phyloP scores from a whole-genome alignment of 345 rosid genomes.

The Iberis pinnata region DNA sequence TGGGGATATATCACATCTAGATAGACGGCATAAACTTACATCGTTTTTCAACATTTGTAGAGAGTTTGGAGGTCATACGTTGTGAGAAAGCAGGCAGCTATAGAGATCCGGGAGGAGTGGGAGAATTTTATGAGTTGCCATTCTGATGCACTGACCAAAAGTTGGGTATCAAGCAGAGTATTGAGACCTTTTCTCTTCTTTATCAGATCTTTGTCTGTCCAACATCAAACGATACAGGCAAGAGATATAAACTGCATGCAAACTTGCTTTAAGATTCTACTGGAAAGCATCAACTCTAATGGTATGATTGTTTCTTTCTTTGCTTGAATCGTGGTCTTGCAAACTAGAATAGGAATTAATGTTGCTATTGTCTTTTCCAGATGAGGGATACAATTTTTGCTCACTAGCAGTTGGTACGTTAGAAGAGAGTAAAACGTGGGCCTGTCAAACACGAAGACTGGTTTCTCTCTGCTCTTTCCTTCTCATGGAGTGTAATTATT shows the following conservation, averaged over 20 bases:
- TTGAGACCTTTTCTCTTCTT: constrained; percentile 76
- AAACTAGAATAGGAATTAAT: neutral
- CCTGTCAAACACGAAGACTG: constrained; percentile 56
- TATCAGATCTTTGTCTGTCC: constrained; percentile 39
- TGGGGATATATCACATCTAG: neutral
- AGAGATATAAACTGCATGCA: constrained; percentile 50
- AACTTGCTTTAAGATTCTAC: constrained; percentile 57
- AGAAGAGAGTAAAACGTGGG: constrained; percentile 70
- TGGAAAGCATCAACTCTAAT: constrained; percentile 67
- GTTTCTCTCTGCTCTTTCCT: constrained; percentile 58
- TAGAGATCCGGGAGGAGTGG: constrained; percentile 64
- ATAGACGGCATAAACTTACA: neutral
- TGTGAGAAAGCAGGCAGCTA: constrained; percentile 50
- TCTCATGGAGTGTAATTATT: constrained; percentile 45
- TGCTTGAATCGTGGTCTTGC: neutral
- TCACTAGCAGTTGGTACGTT: constrained; percentile 46
- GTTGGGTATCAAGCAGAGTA: constrained; percentile 57
- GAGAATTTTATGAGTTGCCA: constrained; percentile 35
- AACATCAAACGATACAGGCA: constrained; percentile 34
- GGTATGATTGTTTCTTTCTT: constrained; percentile 39
- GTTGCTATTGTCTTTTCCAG: constrained; percentile 35
- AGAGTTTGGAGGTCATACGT: constrained; percentile 70
- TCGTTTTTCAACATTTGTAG: constrained; percentile 32
- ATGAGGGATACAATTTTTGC: constrained; percentile 59
- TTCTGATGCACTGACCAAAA: constrained; percentile 34